A percentile compares a stretch with the other conserved stretches of the same genome.
phyloP scores from a whole-genome alignment of 148 eudicot genomes.

The Heliosperma pusillum region DNA sequence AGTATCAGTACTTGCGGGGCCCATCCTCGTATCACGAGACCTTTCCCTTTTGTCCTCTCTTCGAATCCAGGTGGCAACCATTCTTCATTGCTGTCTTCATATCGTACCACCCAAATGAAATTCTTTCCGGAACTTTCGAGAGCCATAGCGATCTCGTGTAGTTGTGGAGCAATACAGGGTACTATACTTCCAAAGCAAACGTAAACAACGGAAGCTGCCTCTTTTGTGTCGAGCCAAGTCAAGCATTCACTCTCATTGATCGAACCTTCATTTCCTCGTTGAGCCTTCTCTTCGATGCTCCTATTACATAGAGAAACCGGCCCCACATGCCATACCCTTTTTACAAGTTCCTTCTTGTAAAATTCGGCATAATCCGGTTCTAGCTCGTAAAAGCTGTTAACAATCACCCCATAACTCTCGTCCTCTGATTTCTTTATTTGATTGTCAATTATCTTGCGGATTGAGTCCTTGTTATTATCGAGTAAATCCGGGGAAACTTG shows the following conservation, averaged over 20 bases:
- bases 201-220: slow-evolving; percentile 13
- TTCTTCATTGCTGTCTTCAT: background rate
- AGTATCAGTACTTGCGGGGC: slow-evolving; percentile 22
- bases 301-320: slow-evolving; percentile 15
- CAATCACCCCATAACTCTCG: slow-evolving; percentile 25
- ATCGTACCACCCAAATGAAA: slow-evolving; percentile 16
- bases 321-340: slow-evolving; percentile 13
- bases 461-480: background rate
- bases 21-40: slow-evolving; percentile 20
- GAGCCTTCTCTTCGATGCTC: slow-evolving; percentile 8
- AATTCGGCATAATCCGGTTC: slow-evolving; percentile 30
- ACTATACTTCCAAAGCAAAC: slow-evolving; percentile 11
- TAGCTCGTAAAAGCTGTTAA: slow-evolving; percentile 36
- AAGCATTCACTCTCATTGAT: slow-evolving; percentile 13
- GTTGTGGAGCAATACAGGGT: slow-evolving; percentile 1
- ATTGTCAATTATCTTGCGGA: background rate
- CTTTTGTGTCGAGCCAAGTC: slow-evolving; percentile 19
- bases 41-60: slow-evolving; percentile 12
- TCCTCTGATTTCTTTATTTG: slow-evolving; percentile 9
- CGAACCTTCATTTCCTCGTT: background rate
- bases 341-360: slow-evolving; percentile 14
- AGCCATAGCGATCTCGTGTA: slow-evolving; percentile 19
- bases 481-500: slow-evolving; percentile 4
- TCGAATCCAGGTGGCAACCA: slow-evolving; percentile 22
- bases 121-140: slow-evolving; percentile 7